A percentile compares a stretch with the other conserved stretches of the same genome.
Evolutionary conservation across 371 early-diverging fungal species (phyloP).

Genomic region (Mortierella sp.): DNA sequence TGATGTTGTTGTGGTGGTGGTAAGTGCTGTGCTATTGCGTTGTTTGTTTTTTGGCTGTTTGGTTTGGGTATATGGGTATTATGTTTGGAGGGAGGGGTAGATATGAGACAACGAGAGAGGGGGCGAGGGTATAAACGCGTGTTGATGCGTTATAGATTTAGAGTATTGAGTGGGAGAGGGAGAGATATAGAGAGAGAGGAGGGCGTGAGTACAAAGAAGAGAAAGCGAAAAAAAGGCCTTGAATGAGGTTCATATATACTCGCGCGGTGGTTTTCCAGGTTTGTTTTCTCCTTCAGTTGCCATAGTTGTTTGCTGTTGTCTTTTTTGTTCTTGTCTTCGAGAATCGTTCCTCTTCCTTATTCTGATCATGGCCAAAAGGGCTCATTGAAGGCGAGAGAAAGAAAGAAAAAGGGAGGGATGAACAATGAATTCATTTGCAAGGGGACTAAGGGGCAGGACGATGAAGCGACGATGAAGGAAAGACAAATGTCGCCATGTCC

Average conservation of each 20-base stretch:
- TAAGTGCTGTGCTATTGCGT: neutral
- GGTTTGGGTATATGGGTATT: neutral
- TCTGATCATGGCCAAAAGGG: conserved; percentile 15
- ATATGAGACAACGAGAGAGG: neutral
- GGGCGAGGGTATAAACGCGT: neutral
- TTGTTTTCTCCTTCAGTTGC: neutral
- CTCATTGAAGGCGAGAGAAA: neutral
- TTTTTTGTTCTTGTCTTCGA: neutral
- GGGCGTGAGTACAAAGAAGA: neutral
- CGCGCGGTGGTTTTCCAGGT: neutral
- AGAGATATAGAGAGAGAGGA: too few relatives aligned
- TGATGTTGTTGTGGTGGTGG: neutral
- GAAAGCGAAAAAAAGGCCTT: neutral
- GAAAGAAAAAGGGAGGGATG: neutral
- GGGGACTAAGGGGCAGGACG: conserved; percentile 12
- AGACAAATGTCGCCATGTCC: neutral
- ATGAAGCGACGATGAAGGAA: neutral
- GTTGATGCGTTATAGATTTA: neutral
- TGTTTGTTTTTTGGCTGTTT: neutral
- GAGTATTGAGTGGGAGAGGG: neutral
- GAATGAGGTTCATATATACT: neutral
- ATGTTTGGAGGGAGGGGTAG: neutral
- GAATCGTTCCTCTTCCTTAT: neutral
- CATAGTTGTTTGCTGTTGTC: neutral
- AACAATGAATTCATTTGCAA: conserved; percentile 10